Base-by-base conservation (phyloP, 2,329 filamentous ascomycete genomes). In the Epichloe gansuensis region DNA sequence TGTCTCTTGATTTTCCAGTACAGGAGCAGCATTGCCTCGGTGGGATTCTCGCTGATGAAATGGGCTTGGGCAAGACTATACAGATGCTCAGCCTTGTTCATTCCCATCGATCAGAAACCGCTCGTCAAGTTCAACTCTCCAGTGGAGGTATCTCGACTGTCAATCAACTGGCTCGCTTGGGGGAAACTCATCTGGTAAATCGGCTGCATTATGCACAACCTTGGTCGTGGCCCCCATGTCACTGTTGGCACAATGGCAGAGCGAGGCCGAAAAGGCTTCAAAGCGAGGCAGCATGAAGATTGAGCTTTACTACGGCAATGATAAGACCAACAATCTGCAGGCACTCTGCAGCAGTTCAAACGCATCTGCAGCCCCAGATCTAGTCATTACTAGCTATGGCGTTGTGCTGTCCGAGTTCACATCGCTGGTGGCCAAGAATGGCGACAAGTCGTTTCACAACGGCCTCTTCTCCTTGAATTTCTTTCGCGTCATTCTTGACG, bases 1-100 rank as follows among this genome's bases (percentile, higher is more conserved):
- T 98, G 50, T 94, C 90, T 2, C 73, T 97, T 0, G 83, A 95
- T 5, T 98, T 98, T 59, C 93, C 93, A 1, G 80, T 83, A 2
- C 93, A 98, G 64, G 89, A 97, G 62, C 93, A 97, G 63, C 88
- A 94, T 64, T 98, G 93, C 59, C 74, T 95, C 0, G 93, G 93
- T 45, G 93, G 93, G 5, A 88, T 98, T 53, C 73, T 98, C 43
- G 93, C 93, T 8, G 93, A 98, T 62, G 87, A 97, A 69, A 98
- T 98, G 93, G 93, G 93, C 46, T 75, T 98, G 2, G 93, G 93
- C 37, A 98, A 98, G 72, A 98, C 93, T 0, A 97, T 98, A 51
- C 91, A 98, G 64, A 97, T 98, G 90, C 80, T 98, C 56, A 93
- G 89, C 68, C 73, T 98, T 48, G 80, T 98, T 5, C 93, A 98